These are phyloP conservation scores for Botryotinia convoluta DNA, from an alignment of 2,329 filamentous ascomycete genomes.

Conservation along the genomic window DNA sequence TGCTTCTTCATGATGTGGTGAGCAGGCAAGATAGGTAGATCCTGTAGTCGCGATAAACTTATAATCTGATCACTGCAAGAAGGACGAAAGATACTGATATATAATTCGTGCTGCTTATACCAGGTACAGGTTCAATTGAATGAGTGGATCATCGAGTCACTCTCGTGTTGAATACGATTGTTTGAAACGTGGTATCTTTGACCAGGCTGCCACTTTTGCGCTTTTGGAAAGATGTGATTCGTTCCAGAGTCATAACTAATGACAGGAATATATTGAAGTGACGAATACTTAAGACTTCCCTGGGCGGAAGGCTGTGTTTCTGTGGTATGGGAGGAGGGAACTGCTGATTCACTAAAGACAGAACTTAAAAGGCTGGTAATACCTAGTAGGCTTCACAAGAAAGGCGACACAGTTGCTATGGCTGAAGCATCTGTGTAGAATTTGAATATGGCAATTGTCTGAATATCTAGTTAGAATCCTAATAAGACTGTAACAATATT, in stretches of 20 bases:
- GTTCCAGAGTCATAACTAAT: not conserved
- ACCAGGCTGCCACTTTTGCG: constrained; percentile 9
- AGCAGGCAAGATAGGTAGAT: not conserved
- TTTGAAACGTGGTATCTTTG: constrained; percentile 7
- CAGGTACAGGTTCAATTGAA: not conserved
- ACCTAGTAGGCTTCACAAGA: not conserved
- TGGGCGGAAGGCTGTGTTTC: not conserved
- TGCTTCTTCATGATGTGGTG: not conserved
- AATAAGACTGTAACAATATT: not conserved
- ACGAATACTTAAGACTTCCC: not conserved
- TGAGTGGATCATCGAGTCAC: not conserved
- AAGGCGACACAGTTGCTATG: not conserved
- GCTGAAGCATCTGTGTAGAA: not conserved
- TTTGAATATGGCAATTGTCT: not conserved
- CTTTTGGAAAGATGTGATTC: not conserved
- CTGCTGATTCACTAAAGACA: not conserved
- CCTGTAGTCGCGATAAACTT: not conserved
- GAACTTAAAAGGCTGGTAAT: not conserved
- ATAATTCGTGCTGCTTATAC: not conserved
- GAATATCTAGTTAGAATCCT: not conserved
- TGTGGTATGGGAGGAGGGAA: not conserved
- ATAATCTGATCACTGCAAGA: not conserved
- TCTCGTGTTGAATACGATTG: not conserved
- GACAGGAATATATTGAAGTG: not conserved
- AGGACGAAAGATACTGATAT: not conserved